Evolutionary conservation across 1,139 yeast genomes (phyloP), one percentile per base, ranked within the genome.

Genomic region (Debaryomyces sp.): DNA sequence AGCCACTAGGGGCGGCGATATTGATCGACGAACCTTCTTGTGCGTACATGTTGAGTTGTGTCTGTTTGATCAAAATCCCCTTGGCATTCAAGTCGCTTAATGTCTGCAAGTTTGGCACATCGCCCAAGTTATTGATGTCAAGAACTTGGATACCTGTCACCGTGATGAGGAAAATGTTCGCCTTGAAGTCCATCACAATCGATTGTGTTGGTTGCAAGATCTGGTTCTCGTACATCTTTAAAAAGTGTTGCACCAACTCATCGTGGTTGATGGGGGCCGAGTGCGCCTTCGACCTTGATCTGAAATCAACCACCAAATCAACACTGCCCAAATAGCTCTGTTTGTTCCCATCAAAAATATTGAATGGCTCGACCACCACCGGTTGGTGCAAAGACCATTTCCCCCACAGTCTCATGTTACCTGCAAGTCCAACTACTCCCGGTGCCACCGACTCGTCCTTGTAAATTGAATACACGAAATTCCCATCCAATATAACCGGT

Each of bases 331-430:
- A 73, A 62, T 94, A 94, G 45, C 68, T 82, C 50, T 84, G 83
- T 43, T 64, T 67, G 26, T 82, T 78, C 39, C 86, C 80, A 55
- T 58, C 59, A 48, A 66, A 64, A 24, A 67, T 66, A 48, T 64
- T 64, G 45, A 37, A 54, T 2, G 85, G 79, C 47, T 84, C 83
- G n/a, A 85, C 89, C n/a, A 75, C 64, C 18, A 89, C 82, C 12
- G 73, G 74, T 61, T 89, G 94, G 47, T 84, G 85, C 44, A 88
- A 72, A 0, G 97, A 87, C 87, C 96, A 85, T 32, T 85, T 87
- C 26, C 94, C 96, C 97, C 98, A 94, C 47, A 84, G 83, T 64
- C 99, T 81, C 65, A 89, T 92, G 48, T 89, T 82, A 6, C 92
- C 97, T 38, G 95, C 91, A 47, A 90, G 78, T 0, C 98, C 99